These are phyloP conservation scores for Sisymbrium altissimum DNA, from an alignment of 345 rosid species.

Conservation along the genomic window DNA sequence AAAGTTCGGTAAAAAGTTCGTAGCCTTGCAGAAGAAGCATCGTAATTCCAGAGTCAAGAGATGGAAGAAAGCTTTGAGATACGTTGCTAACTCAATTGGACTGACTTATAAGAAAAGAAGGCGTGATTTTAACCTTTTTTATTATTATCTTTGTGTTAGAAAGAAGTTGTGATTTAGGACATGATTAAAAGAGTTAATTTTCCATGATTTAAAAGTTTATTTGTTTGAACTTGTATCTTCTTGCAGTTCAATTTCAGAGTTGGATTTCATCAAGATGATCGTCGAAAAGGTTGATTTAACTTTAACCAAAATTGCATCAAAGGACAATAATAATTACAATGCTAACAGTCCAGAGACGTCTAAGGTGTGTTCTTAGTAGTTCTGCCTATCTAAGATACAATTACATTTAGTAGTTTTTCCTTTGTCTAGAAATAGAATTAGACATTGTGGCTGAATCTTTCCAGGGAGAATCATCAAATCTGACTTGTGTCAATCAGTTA, in stretches of 20 bases:
- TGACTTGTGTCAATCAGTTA: background rate
- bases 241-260: background rate
- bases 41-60: background rate
- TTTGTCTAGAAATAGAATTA: background rate
- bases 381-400: background rate
- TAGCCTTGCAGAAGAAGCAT: background rate
- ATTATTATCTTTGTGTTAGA: no score
- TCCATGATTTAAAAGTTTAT: background rate
- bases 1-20: background rate
- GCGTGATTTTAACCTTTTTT: background rate
- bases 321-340: background rate
- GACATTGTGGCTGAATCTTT: background rate
- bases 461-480: background rate
- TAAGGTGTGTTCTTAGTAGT: background rate
- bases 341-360: background rate
- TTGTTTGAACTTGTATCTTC: no score
- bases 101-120: background rate
- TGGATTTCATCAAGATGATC: background rate
- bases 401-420: background rate
- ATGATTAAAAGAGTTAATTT: no score
- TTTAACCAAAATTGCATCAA: background rate
- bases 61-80: background rate
- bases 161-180: no score
- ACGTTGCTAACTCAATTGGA: background rate
- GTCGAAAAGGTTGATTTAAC: background rate